phyloP scores from a whole-genome alignment of 805 yeast genomes.

The Grigorovia jiainica region DNA sequence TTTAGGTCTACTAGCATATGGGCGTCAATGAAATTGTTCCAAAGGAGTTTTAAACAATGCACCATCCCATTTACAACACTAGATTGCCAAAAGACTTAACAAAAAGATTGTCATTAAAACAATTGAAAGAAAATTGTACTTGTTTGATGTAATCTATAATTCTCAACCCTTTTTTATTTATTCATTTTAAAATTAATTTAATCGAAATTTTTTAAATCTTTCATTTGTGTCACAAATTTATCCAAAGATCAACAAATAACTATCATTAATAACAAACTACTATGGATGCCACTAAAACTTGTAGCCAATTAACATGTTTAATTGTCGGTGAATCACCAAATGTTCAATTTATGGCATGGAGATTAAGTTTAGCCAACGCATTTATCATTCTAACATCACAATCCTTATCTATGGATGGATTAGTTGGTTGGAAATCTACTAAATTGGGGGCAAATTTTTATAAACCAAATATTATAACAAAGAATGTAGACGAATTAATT shows the following conservation, averaged over 20 bases:
- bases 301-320: neutral
- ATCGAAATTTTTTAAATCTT: neutral
- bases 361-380: slow-evolving; percentile 24
- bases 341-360: slow-evolving; percentile 27
- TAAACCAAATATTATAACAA: slow-evolving; percentile 25
- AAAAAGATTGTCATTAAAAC: too few relatives aligned
- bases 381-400: slow-evolving; percentile 23
- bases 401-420: slow-evolving; percentile 25
- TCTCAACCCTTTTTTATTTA: too few relatives aligned
- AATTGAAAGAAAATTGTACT: too few relatives aligned
- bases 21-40: too few relatives aligned
- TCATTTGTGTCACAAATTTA: too few relatives aligned
- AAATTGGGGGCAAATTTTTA: slow-evolving; percentile 27
- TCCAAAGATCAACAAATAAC: too few relatives aligned
- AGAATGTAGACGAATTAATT: slow-evolving; percentile 13
- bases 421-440: slow-evolving; percentile 27
- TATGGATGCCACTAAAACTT: neutral
- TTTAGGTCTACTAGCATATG: too few relatives aligned
- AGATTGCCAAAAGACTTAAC: too few relatives aligned
- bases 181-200: too few relatives aligned
- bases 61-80: too few relatives aligned
- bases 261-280: neutral
- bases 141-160: too few relatives aligned
- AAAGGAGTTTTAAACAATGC: too few relatives aligned
- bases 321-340: neutral